Evolutionary conservation across 768 basidiomycete species (phyloP).

Genomic region (Pleurotus platypus): DNA sequence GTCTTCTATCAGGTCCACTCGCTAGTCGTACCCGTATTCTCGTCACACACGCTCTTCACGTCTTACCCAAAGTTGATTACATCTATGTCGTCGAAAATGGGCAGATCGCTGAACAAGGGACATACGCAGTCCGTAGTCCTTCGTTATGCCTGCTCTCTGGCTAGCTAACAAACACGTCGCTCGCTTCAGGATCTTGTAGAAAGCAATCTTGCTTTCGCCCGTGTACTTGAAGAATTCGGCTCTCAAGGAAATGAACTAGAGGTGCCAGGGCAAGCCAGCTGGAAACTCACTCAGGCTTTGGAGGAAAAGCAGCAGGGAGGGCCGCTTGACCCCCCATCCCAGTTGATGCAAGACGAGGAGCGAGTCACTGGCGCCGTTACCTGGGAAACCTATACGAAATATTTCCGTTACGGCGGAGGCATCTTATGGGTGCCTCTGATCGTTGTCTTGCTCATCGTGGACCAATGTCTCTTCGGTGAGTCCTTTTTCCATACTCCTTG

Average conservation of each 20-base stretch:
- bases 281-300: neutral
- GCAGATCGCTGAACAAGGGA: conserved; percentile 57
- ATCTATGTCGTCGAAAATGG: conserved; percentile 63
- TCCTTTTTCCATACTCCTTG: neutral
- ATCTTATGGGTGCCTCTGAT: conserved; percentile 48
- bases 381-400: conserved; percentile 45
- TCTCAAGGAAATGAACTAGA: neutral
- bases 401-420: conserved; percentile 44
- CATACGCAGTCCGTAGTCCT: conserved; percentile 38
- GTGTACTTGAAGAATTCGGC: conserved; percentile 14
- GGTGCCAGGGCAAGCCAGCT: conserved; percentile 4
- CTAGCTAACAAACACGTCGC: conserved; percentile 8
- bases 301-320: conserved; percentile 39
- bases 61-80: conserved; percentile 54
- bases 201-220: conserved; percentile 10
- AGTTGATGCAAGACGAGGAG: conserved; percentile 54
- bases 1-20: conserved; percentile 50
- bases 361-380: conserved; percentile 49
- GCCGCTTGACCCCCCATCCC: neutral
- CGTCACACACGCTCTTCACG: conserved; percentile 57
- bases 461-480: conserved; percentile 27
- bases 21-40: conserved; percentile 53
- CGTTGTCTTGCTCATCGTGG: conserved; percentile 39
- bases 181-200: neutral
- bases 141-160: neutral